A percentile compares a stretch with the other conserved stretches of the same genome.
Conservation (phyloP, 2,329 filamentous ascomycete species). For the Nigrospora osmanthi region DNA sequence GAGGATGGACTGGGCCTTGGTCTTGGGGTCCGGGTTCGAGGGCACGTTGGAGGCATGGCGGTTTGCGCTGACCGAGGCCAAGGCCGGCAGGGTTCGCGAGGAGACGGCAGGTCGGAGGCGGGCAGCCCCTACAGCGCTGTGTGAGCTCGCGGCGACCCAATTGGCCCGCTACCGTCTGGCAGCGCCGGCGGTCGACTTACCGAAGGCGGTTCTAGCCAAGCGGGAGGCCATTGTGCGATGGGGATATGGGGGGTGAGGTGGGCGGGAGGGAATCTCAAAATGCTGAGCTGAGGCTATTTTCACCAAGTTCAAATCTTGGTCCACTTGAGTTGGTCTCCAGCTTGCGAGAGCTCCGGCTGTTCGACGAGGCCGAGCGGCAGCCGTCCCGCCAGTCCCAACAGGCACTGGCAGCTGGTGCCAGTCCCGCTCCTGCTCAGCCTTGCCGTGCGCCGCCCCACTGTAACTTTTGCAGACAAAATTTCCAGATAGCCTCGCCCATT, state of each 20-base stretch:
- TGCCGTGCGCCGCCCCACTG: too few species aligned
- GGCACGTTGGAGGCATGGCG: conserved; percentile 73
- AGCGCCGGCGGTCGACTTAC: conserved; percentile 50
- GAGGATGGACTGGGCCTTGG: conserved; percentile 92
- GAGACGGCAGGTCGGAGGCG: conserved; percentile 78
- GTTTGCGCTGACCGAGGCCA: conserved; percentile 59
- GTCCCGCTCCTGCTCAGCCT: too few species aligned
- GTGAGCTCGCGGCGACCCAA: conserved; percentile 22
- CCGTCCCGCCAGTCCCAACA: too few species aligned
- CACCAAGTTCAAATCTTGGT: too few species aligned
- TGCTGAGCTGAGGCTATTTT: too few species aligned
- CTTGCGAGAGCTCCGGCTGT: too few species aligned
- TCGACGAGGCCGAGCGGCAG: too few species aligned
- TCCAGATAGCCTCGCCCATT: not conserved
- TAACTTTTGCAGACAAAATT: too few species aligned
- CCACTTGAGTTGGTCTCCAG: too few species aligned
- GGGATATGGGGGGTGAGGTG: conserved; percentile 12
- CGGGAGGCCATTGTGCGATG: conserved; percentile 90
- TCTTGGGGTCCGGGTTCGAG: conserved; percentile 67
- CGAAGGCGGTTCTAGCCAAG: conserved; percentile 89
- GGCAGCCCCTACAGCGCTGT: conserved; percentile 62
- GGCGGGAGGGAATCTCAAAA: too few species aligned
- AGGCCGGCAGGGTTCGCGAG: conserved; percentile 65
- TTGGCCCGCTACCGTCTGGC: conserved; percentile 19
- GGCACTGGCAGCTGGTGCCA: too few species aligned